Evolutionary conservation across 2,329 filamentous ascomycete species (phyloP), one percentile per base, ranked within the genome.

Genomic region (Leptographium flavum): DNA sequence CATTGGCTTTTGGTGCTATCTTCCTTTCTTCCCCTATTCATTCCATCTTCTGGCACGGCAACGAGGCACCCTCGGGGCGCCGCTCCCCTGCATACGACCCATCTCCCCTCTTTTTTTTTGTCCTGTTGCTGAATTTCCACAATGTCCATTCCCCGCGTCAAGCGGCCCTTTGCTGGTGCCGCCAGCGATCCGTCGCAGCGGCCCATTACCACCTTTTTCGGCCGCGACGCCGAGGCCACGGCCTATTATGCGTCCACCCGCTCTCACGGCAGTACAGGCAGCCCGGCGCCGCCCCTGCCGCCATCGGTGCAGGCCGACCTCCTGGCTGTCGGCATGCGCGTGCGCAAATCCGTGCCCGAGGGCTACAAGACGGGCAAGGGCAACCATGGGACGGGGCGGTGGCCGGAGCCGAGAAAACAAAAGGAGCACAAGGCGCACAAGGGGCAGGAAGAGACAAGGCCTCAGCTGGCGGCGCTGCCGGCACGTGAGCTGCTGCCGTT

Each of bases 261-360:
- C 62, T 57, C 27, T 47, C 28, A 44, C 17, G 25, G 11, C 27
- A 5, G 3, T 27, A 4, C 14, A 9, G n/a, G 11, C 36, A 6
- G 15, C 55, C 53, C 63, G 58, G 10, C 63, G 15, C 75, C 77
- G 4, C 55, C 60, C 4, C 68, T 88, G 14, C 79, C 85, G 1
- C 62, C 71, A 22, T 69, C 69, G 8, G 71, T 93, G 28, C 86
- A 94, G 62, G 73, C 87, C 31, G 83, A 83, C 50, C 79, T 96
- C n/a, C 70, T 95, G 36, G 85, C 74, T 55, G 90, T 96, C 52
- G 90, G 90, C 56, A 95, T 95, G 87, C 81, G 90, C 22, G 74
- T 96, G 42, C 83, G 90, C 58, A 96, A 96, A 66, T 84, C 84
- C 11, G 83, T 96, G 8, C 83, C 87, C 1, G 88, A 95, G 60